Base-by-base conservation (phyloP, 2,329 filamentous ascomycete genomes). In the Fusarium sp. region DNA sequence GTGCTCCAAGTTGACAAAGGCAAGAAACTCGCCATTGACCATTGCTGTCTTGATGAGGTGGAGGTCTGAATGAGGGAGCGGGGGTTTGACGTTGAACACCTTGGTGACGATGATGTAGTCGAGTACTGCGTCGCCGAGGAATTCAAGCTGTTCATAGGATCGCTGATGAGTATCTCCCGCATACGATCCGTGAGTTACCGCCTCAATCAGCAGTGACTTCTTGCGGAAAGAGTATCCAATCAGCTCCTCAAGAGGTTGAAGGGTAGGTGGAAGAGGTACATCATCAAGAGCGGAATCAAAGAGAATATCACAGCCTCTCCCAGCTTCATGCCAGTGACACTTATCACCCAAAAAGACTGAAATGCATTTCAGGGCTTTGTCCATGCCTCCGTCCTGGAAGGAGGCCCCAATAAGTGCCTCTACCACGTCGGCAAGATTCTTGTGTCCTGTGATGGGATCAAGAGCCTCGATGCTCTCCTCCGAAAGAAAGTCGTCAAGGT, bases 391-490 rank as follows among this genome's bases (percentile, higher is more conserved):
- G 62, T 94, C 89, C 1, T 93, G 70, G 76, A 89, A 95, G 0
- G 93, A 89, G 1, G 92, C 93, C 1, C 95, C 96, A 23, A 98
- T 92, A 0, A 98, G 85, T 0, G 95, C 90, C 73, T 98, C 96
- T 0, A 98, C 88, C 0, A 98, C 92, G 77, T 98, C 96, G 5
- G 96, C 96, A 9, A 98, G 88, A 0, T 90, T 90, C 80, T 98
- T 98, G 2, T 91, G 93, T 0, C 94, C 93, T 35, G 95, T 79
- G 16, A 80, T 78, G 7, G 86, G 66, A 16, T 39, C 25, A 7
- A 61, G 39, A 1, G 27, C n/a, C 27, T 20, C 8, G 56, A 70
- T 64, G 67, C 34, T 16, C 59, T 69, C 65, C 45, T 72, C 37
- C 4, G 79, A 56, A 4, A 83, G 61, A n/a, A 83, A 70, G 6